Percentiles rank a stretch among this genome's conserved stretches.
Conservation (phyloP, 352 stramenopile genomes). For the Phytophthora vignae region DNA sequence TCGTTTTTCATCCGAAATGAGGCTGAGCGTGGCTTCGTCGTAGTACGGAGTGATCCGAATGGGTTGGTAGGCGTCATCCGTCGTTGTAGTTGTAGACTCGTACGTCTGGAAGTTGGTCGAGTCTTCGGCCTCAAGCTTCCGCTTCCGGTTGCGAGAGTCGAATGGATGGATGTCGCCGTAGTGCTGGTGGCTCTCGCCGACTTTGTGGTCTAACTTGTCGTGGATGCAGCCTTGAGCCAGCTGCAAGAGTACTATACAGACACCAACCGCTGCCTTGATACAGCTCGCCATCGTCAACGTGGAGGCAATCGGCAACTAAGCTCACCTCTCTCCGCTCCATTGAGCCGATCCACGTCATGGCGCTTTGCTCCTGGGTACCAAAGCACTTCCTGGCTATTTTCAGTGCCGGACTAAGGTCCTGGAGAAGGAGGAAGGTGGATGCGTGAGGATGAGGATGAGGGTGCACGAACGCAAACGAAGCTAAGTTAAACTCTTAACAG, state of each 20-base stretch:
- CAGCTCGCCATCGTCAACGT: conserved; percentile 7
- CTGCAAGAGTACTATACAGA: not conserved
- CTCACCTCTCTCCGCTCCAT: not conserved
- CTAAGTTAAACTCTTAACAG: not conserved
- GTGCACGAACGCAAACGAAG: not conserved
- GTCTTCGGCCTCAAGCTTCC: conserved; percentile 22
- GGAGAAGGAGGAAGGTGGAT: not conserved
- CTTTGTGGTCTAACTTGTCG: conserved; percentile 37
- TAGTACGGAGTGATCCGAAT: conserved; percentile 83
- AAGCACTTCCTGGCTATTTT: not conserved
- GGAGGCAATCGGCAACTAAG: conserved; percentile 1
- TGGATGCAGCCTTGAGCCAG: conserved; percentile 38
- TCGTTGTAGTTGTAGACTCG: conserved; percentile 31
- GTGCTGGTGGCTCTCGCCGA: conserved; percentile 29
- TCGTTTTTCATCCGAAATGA: conserved; percentile 50
- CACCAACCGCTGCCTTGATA: not conserved
- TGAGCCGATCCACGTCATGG: not conserved
- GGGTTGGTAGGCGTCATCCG: conserved; percentile 44
- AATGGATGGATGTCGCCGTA: conserved; percentile 43
- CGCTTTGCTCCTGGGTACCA: not conserved
- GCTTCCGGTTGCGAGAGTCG: conserved; percentile 10
- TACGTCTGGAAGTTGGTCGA: conserved; percentile 49
- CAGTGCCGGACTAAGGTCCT: not conserved
- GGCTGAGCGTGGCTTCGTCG: conserved; percentile 59
- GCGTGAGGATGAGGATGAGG: not conserved